Evolutionary conservation across 371 early-diverging fungal species (phyloP), one percentile per base, ranked within the genome.

Genomic region (Encephalitozoon hellem): DNA sequence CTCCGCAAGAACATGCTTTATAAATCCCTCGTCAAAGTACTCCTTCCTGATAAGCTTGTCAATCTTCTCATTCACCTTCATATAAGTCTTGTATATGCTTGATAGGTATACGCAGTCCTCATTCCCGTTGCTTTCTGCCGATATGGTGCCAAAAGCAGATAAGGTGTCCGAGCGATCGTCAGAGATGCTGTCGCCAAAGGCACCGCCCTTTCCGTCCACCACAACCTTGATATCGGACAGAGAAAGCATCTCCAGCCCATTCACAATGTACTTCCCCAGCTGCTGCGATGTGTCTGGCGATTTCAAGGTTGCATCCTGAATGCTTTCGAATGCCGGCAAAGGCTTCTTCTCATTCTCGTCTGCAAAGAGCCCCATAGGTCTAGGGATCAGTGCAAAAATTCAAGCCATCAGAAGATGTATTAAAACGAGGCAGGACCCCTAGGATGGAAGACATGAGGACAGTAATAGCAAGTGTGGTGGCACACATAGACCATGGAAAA

Each of bases 401-500:
- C 49, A 18, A 15, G 49, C 49, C 49, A 47, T 47, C 49, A 21
- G 49, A 47, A 47, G 49, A 47, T 21, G 49, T 47, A 21, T 47
- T 47, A 3, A 42, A 21, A 21, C 18, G 2, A 15, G 49, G 21
- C 21, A 47, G 45, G 21, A 47, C 49, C 49, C 49, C 49, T 8
- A 21, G 18, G 18, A 47, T 47, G 49, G 49, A 21, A 21, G 15
- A 15, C 49, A 47, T 0, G 18, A 21, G 21, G 18, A 47, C 49
- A 30, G 71, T 18, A 15, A 78, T 81, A 72, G 76, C 83, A 25
- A 74, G 76, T 69, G 70, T 97, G 76, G 91, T 97, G 91, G 99
- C 97, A 12, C 95, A 95, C 76, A 92, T 94, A 32, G 94, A 95
- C 83, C 94, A 94, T 79, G 94, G 95, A 72, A 99, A 99, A 83